Evolutionary conservation across 148 eudicot species (phyloP), one percentile per base, ranked within the genome.

Genomic region (Rhododendron vialii): DNA sequence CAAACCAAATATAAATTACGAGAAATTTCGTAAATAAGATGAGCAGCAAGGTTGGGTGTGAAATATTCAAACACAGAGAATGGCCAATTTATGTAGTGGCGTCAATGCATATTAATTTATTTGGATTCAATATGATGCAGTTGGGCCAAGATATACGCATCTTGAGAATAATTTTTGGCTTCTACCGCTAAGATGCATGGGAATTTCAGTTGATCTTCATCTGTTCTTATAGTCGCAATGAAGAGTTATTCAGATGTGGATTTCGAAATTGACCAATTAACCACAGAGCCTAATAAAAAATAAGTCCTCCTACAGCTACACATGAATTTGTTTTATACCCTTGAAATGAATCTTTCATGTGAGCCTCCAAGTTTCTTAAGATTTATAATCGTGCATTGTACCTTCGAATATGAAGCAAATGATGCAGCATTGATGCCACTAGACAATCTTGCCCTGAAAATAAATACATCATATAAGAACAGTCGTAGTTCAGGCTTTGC

Each of bases 81-180:
- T 30, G 7, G 13, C 82, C 47, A 45, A 35, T 24, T 30, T 17
- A 55, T 77, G 57, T 4, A 45, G 76, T 15, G 76, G 53, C 90
- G 83, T 74, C 99, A 97, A 38, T 92, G 90, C 33, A 76, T 91
- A 81, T 89, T 92, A 89, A 35, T 74, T 7, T 92, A 96, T 35
- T 90, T 85, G 30, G 96, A 91, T 4, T 71, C 76, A 71, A 71
- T 33, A 30, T 30, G 18, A 30, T 30, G 36, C 76, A 71, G 11
- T 65, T 65, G 77, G 98, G 92, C 73, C 80, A 86, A 79, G 95
- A 95, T n/a, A 90, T 94, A 85, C 51, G 86, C 63, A 74, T n/a
- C 36, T 26, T 30, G 20, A 69, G 35, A 50, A 36, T 76, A 78
- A 36, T 11, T 78, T 10, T 47, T 12, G 53, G 14, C 15, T 78